These are phyloP conservation scores for Neurospora sp. DNA, from an alignment of 495 filamentous ascomycete species.

Conservation along the genomic window DNA sequence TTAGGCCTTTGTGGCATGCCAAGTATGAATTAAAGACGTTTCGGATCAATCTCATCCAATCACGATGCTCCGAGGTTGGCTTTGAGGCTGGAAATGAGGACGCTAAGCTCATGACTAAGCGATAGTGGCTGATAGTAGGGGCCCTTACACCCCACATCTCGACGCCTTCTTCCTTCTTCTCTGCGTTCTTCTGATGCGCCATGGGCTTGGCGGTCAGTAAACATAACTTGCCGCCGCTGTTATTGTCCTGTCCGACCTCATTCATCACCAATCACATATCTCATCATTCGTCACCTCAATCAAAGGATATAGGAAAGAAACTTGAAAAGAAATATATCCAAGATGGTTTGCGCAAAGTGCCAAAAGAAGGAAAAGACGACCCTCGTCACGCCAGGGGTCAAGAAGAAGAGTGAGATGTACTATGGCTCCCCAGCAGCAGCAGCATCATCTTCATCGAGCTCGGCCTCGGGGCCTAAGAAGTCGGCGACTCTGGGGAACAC, in stretches of 20 bases:
- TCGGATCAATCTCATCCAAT: conserved; percentile 6
- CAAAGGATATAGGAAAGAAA: background rate
- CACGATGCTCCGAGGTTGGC: background rate
- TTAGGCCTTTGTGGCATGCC: background rate
- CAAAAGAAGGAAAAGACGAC: conserved; percentile 53
- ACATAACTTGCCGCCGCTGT: background rate
- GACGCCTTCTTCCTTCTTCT: background rate
- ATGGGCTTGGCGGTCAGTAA: background rate
- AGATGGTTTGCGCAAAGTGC: conserved; percentile 63
- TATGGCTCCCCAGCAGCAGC: conserved; percentile 45
- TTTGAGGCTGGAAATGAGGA: background rate
- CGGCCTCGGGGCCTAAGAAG: conserved; percentile 24
- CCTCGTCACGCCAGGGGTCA: conserved; percentile 58
- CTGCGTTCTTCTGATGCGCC: background rate
- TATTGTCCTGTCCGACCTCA: background rate
- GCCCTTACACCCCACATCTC: background rate
- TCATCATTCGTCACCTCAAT: background rate
- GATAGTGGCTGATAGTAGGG: background rate
- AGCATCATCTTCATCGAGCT: conserved; percentile 21
- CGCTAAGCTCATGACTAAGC: background rate
- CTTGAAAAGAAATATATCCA: conserved; percentile 3
- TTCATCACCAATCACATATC: background rate
- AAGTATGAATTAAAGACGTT: conserved; percentile 4
- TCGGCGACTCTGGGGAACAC: conserved; percentile 46
- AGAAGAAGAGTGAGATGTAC: conserved; percentile 64